phyloP scores from a whole-genome alignment of 2,329 filamentous ascomycete genomes.

The Geoglossum cookeanum region DNA sequence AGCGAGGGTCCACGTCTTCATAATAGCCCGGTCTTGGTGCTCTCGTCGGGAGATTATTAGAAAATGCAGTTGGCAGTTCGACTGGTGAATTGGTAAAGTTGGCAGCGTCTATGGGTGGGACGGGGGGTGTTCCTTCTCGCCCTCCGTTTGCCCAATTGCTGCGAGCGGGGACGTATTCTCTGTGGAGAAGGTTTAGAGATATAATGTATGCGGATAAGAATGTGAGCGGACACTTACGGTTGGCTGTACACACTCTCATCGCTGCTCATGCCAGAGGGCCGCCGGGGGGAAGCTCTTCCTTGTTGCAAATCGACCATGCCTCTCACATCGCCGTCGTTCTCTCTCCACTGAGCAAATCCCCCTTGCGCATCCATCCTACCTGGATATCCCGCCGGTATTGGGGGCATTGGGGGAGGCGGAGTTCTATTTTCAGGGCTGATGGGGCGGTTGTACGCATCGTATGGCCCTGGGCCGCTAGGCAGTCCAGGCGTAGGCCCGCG shows the following conservation, averaged over 20 bases:
- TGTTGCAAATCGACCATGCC: slow-evolving; percentile 59
- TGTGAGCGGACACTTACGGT: slow-evolving; percentile 43
- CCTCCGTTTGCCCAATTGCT: slow-evolving; percentile 26
- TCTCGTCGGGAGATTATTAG: background rate
- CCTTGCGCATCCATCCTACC: slow-evolving; percentile 56
- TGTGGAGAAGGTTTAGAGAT: background rate
- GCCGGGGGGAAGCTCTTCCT: slow-evolving; percentile 15
- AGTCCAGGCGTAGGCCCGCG: slow-evolving; percentile 18
- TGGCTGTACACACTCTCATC: slow-evolving; percentile 46
- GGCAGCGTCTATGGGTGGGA: background rate
- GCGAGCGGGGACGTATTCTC: slow-evolving; percentile 33
- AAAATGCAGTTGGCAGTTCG: slow-evolving; percentile 8
- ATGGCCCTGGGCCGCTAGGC: slow-evolving; percentile 6
- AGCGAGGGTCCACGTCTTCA: slow-evolving; percentile 83
- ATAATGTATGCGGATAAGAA: background rate
- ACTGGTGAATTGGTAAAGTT: slow-evolving; percentile 6
- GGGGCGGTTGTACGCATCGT: slow-evolving; percentile 3
- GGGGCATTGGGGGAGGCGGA: slow-evolving; percentile 7
- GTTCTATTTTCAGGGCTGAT: background rate
- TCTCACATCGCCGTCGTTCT: slow-evolving; percentile 52
- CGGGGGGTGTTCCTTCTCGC: background rate
- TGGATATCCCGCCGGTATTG: slow-evolving; percentile 36
- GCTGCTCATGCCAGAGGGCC: background rate
- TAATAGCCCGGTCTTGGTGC: slow-evolving; percentile 41
- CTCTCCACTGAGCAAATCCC: slow-evolving; percentile 19